Evolutionary conservation across 1,284 basidiomycete genomes (phyloP).

Genomic region (Microbotryum scabiosae): DNA sequence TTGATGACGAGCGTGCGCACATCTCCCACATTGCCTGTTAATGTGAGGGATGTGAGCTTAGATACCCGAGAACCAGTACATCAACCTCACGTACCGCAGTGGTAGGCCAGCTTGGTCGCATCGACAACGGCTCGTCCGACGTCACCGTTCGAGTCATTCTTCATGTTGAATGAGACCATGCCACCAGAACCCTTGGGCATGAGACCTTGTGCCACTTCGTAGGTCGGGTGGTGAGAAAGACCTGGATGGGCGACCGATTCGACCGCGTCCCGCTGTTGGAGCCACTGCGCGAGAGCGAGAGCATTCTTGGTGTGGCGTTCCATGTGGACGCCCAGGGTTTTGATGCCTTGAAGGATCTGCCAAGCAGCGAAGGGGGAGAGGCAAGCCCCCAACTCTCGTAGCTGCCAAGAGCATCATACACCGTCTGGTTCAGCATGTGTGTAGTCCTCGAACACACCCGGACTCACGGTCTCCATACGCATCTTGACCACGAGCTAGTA

Average conservation of each 20-base stretch:
- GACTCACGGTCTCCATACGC: neutral
- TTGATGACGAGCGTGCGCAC: constrained; percentile 2
- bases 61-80: constrained; percentile 41
- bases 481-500: constrained; percentile 1
- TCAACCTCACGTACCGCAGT: constrained; percentile 47
- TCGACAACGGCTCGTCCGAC: constrained; percentile 62
- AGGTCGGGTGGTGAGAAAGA: constrained; percentile 56
- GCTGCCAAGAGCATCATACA: constrained; percentile 36
- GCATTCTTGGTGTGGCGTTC: constrained; percentile 70
- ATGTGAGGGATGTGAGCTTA: no score
- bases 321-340: constrained; percentile 71
- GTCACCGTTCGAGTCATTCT: constrained; percentile 49
- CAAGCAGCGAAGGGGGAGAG: constrained; percentile 6
- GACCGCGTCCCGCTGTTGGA: constrained; percentile 62
- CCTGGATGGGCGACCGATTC: constrained; percentile 55
- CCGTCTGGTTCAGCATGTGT: constrained; percentile 62
- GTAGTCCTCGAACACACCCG: constrained; percentile 39
- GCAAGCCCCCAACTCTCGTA: neutral
- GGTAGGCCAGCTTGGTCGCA: constrained; percentile 12
- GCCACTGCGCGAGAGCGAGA: constrained; percentile 62
- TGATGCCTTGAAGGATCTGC: constrained; percentile 58
- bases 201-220: constrained; percentile 52
- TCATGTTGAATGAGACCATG: constrained; percentile 70
- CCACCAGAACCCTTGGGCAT: constrained; percentile 56
- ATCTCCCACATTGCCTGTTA: neutral